Evolutionary conservation across 139 green algal species (phyloP).

Genomic region (Coccomyxa sp.): DNA sequence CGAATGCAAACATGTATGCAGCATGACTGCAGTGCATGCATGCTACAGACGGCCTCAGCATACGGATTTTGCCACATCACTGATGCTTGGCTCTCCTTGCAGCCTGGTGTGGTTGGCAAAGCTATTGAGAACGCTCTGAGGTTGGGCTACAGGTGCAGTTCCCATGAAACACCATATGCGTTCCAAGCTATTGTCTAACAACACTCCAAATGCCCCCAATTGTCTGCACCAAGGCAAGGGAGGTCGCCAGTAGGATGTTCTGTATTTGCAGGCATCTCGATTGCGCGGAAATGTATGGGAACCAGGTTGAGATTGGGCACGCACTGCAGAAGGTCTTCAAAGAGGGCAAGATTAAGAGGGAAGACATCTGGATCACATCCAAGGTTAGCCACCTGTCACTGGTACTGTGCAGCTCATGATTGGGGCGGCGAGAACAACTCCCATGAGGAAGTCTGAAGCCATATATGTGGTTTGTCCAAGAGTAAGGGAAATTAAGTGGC

Average conservation of each 20-base stretch:
- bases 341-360: conserved; percentile 17
- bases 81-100: background rate
- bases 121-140: conserved; percentile 48
- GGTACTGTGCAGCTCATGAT: no score
- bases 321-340: conserved; percentile 22
- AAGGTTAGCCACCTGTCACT: conserved; percentile 6
- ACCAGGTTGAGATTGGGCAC: conserved; percentile 29
- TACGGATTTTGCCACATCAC: background rate
- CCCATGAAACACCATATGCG: background rate
- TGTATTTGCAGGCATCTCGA: no score
- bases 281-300: conserved; percentile 15
- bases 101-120: conserved; percentile 30
- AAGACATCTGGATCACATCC: conserved; percentile 42
- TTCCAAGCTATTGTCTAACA: no score
- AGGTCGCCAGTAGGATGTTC: no score
- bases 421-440: no score
- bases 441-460: no score
- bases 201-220: no score
- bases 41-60: background rate
- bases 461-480: no score
- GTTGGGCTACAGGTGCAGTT: conserved; percentile 36
- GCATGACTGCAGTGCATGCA: background rate
- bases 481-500: no score
- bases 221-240: no score
- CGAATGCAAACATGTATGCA: no score